Base-by-base conservation (phyloP, 176 grass and related monocot species). In the Triticum dicoccoides region DNA sequence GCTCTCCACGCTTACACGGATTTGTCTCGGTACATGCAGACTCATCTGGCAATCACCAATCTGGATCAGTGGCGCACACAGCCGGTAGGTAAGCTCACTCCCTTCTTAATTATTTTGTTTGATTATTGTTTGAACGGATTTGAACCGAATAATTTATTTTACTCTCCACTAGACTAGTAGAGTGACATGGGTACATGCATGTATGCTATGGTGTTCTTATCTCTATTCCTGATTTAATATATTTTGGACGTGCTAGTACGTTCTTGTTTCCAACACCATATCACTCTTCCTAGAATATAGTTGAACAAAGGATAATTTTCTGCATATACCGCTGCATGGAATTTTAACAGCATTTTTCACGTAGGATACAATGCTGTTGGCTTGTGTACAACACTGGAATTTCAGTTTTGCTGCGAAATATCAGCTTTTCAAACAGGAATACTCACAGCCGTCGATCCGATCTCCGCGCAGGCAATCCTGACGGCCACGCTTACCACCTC, bases 1-100 rank as follows among this genome's bases (percentile, higher is more conserved):
- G 54, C 6, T 65, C 69, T 39, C n/a, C 29, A 30, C 29, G 41
- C 9, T 61, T 35, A 83, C 9, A 75, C 27, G 1, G 38, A 65
- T 65, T 77, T 35, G 44, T 4, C 80, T 73, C 17, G 18, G 24
- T 70, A 1, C 39, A 25, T 80, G 85, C 70, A 91, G 89, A 81
- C 85, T 77, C 81, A 88, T 81, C 38, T 91, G 10, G 15, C 86
- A 10, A 88, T 77, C 47, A 85, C 86, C 18, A 81, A 91, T 88
- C 82, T 91, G 49, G 86, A 91, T 33, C 77, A 88, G 30, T 88
- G 86, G 86, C 39, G 70, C 82, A 76, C 89, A 91, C 85, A 88
- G 70, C 77, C 70, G 85, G 89, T 91, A 88, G 89, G 89, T 91
- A 91, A 91, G 85, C 85, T 87, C 85, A 77, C 58, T 54, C 77